These are phyloP conservation scores for Endoconidiophora laricicola DNA, from an alignment of 2,329 filamentous ascomycete genomes.

Conservation along the genomic window DNA sequence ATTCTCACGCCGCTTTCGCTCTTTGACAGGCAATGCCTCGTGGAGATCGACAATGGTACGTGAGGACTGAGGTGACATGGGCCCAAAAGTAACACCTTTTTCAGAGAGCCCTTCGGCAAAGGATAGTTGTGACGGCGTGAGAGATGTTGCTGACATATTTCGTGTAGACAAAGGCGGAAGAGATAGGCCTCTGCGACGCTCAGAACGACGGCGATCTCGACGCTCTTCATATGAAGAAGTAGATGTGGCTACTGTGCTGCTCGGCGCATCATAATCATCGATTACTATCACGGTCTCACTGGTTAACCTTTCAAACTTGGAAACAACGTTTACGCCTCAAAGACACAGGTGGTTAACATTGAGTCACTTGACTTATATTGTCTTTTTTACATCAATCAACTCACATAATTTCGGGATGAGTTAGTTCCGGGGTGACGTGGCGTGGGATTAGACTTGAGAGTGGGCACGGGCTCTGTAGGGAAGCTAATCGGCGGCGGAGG, in stretches of 20 bases:
- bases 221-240: slow-evolving; percentile 3
- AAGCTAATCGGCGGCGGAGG: slow-evolving; percentile 11
- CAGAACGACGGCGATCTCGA: slow-evolving; percentile 1
- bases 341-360: no score
- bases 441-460: not conserved
- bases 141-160: not conserved
- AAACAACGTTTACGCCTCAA: no score
- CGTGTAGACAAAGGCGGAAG: not conserved
- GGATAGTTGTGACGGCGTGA: not conserved
- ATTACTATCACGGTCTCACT: not conserved
- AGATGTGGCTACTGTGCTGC: not conserved
- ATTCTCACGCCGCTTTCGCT: slow-evolving; percentile 6
- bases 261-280: not conserved
- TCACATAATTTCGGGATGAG: not conserved
- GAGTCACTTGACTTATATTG: no score
- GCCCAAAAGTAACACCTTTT: slow-evolving; percentile 26
- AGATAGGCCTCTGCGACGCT: not conserved
- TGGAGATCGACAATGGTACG: slow-evolving; percentile 10
- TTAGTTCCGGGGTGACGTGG: not conserved
- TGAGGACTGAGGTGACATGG: slow-evolving; percentile 28
- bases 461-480: slow-evolving; percentile 5
- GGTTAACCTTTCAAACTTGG: no score
- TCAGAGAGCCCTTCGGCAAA: not conserved
- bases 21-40: slow-evolving; percentile 4
- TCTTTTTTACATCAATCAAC: no score